These are phyloP conservation scores for Dentipellis fragilis DNA, from an alignment of 768 basidiomycete genomes.

Conservation along the genomic window DNA sequence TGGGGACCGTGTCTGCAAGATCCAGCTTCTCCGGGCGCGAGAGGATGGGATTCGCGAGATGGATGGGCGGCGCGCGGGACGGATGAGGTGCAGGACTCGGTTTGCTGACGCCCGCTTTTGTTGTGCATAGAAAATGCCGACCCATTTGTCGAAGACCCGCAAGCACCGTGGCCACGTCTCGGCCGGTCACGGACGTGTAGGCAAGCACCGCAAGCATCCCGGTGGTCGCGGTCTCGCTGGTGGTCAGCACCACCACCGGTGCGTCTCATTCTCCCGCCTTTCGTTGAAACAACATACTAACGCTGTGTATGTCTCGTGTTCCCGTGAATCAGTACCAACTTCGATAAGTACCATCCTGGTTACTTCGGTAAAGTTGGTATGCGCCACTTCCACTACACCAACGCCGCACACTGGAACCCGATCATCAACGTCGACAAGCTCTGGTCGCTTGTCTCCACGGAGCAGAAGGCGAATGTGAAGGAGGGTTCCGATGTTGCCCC, in stretches of 20 bases:
- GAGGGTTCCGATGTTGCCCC: constrained; percentile 70
- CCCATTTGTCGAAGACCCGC: constrained; percentile 92
- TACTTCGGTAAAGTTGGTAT: constrained; percentile 99
- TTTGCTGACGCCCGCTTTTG: constrained; percentile 16
- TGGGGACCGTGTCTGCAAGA: not conserved
- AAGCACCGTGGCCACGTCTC: constrained; percentile 99
- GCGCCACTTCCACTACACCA: constrained; percentile 94
- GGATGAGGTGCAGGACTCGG: constrained; percentile 8
- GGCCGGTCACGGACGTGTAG: constrained; percentile 99
- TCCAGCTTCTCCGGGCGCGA: not conserved
- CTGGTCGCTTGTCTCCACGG: constrained; percentile 81
- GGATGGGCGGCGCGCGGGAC: constrained; percentile 37
- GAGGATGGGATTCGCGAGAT: constrained; percentile 18
- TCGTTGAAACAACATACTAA: not conserved
- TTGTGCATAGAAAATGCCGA: constrained; percentile 69
- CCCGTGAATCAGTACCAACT: constrained; percentile 61
- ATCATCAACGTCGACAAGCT: constrained; percentile 99
- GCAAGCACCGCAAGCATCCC: constrained; percentile 99
- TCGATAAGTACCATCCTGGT: constrained; percentile 99
- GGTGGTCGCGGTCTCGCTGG: constrained; percentile 99
- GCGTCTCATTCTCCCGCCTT: constrained; percentile 22
- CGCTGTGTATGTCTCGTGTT: not conserved
- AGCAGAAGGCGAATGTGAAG: constrained; percentile 53
- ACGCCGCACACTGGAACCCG: constrained; percentile 86
- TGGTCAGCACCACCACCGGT: constrained; percentile 99